phyloP scores from a whole-genome alignment of 1,139 yeast genomes.

The Saccharomyces hybrid region DNA sequence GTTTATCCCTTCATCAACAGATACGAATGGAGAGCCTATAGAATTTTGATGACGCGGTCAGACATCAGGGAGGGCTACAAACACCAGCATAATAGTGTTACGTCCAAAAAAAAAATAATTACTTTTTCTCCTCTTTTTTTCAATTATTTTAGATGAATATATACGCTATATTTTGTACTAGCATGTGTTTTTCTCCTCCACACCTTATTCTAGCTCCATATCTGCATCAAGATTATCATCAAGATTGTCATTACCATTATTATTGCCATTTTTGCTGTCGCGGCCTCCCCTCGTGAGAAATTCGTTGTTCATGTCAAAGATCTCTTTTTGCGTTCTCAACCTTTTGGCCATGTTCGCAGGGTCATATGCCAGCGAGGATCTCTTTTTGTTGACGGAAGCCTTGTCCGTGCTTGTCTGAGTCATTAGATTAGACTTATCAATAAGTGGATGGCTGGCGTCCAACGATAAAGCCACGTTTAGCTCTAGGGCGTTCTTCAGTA shows the following conservation, averaged over 20 bases:
- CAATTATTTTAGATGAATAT: neutral
- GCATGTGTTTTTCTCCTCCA: neutral
- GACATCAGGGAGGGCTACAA: too few relatives aligned
- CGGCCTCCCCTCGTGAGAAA: neutral
- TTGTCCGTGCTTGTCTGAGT: neutral
- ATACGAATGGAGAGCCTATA: neutral
- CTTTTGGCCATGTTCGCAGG: constrained; percentile 9
- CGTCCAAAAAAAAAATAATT: too few relatives aligned
- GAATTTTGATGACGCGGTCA: neutral
- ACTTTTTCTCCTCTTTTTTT: neutral
- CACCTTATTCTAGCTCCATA: constrained; percentile 13
- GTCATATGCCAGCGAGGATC: constrained; percentile 11
- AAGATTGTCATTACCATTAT: too few relatives aligned
- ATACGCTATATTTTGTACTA: neutral
- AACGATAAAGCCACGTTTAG: constrained; percentile 39
- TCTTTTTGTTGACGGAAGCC: constrained; percentile 13
- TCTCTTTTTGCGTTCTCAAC: constrained; percentile 8
- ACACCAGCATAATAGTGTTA: too few relatives aligned
- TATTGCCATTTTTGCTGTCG: neutral
- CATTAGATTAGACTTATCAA: constrained; percentile 11
- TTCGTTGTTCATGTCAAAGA: constrained; percentile 1
- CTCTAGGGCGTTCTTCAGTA: constrained; percentile 73
- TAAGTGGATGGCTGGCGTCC: constrained; percentile 30
- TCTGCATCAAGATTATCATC: constrained; percentile 8
- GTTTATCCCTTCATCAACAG: neutral